These are phyloP conservation scores for Ganoderma multipileum DNA, from an alignment of 1,284 basidiomycete genomes.

Conservation along the genomic window DNA sequence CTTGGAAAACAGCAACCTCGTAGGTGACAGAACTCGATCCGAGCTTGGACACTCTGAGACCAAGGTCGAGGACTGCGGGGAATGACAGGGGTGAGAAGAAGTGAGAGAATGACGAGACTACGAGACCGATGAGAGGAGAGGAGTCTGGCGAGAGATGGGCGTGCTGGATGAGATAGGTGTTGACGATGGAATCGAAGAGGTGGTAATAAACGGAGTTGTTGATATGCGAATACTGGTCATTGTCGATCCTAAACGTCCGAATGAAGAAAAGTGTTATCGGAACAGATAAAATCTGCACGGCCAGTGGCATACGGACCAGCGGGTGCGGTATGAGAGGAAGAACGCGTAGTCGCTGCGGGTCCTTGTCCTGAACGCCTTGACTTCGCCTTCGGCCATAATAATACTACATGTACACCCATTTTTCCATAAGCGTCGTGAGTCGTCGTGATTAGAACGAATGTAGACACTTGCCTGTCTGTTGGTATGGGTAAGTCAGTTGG, in stretches of 20 bases:
- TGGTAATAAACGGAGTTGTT: slow-evolving; percentile 85
- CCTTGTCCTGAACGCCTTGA: slow-evolving; percentile 40
- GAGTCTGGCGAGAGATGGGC: slow-evolving; percentile 50
- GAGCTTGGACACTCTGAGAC: slow-evolving; percentile 66
- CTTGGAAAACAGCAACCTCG: slow-evolving; percentile 74
- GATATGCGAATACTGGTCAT: slow-evolving; percentile 81
- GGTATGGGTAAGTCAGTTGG: no score
- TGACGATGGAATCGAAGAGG: slow-evolving; percentile 79
- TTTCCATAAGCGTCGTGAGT: background rate
- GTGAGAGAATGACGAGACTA: slow-evolving; percentile 75
- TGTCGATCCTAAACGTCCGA: slow-evolving; percentile 66
- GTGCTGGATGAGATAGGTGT: slow-evolving; percentile 70
- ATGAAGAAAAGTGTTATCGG: background rate
- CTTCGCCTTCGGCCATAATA: background rate
- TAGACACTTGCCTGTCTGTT: no score
- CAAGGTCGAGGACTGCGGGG: slow-evolving; percentile 70
- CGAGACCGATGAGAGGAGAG: slow-evolving; percentile 68
- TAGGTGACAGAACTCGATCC: slow-evolving; percentile 78
- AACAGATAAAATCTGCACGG: background rate
- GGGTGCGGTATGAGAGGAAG: slow-evolving; percentile 67
- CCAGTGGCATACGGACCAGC: slow-evolving; percentile 58
- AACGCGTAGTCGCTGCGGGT: slow-evolving; percentile 61
- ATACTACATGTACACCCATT: background rate
- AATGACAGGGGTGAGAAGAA: slow-evolving; percentile 76
- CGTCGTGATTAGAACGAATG: no score